A percentile compares a stretch with the other conserved stretches of the same genome.
These are phyloP conservation scores for Sugiyamaella sp. DNA, from an alignment of 1,139 yeast species.

Conservation along the genomic window DNA sequence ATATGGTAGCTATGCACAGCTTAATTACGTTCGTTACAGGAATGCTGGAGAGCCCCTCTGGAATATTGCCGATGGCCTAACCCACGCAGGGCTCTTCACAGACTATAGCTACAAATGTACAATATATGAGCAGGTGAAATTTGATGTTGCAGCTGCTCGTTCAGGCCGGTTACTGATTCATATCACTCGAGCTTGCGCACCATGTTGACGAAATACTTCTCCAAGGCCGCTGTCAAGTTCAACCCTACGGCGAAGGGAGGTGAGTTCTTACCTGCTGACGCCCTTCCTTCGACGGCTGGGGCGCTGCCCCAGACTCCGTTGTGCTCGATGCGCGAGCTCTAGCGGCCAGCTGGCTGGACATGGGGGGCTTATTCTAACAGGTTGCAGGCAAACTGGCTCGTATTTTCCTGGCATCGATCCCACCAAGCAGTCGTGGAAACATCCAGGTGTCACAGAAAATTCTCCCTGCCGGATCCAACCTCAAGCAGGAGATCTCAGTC, in stretches of 20 bases:
- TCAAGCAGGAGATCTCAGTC: slow-evolving; percentile 65
- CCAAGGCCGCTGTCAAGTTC: slow-evolving; percentile 75
- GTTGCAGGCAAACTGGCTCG: slow-evolving; percentile 71
- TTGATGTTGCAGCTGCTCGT: no score
- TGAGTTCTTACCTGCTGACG: slow-evolving; percentile 37
- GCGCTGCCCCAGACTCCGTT: no score
- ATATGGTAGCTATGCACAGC: no score
- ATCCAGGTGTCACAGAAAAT: slow-evolving; percentile 39
- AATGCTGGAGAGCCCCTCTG: no score
- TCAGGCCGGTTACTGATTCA: background rate
- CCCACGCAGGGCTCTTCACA: no score
- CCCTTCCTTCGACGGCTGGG: no score
- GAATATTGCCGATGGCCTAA: no score
- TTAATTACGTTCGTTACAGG: no score
- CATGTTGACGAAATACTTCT: slow-evolving; percentile 86
- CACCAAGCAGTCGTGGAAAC: slow-evolving; percentile 49
- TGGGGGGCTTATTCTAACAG: slow-evolving; percentile 6
- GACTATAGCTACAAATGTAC: no score
- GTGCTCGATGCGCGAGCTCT: no score
- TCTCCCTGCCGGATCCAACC: slow-evolving; percentile 44
- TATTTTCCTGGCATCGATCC: slow-evolving; percentile 75
- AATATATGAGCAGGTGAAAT: no score
- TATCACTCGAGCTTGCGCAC: background rate
- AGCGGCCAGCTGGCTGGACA: no score
- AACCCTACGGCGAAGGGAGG: slow-evolving; percentile 73